These are phyloP conservation scores for Holtermanniella nyarrowii DNA, from an alignment of 768 basidiomycete species.

Conservation along the genomic window DNA sequence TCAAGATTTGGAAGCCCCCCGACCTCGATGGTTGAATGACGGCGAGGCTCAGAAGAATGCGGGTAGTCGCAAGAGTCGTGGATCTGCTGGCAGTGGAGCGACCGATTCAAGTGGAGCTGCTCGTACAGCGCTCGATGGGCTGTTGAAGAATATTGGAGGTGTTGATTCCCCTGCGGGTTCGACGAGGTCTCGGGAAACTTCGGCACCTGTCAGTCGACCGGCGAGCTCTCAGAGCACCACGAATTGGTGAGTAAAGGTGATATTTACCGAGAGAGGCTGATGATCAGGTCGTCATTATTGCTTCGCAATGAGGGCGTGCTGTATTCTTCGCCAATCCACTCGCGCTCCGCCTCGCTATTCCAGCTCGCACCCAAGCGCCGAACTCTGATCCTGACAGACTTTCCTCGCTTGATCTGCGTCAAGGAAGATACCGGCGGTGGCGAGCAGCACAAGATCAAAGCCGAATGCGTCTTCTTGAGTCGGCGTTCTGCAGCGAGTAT, in stretches of 20 bases:
- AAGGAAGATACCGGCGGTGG: constrained; percentile 19
- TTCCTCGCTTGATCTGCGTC: constrained; percentile 35
- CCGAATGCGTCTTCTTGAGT: constrained; percentile 29
- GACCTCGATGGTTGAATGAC: neutral
- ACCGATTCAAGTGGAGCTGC: neutral
- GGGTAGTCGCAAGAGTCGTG: neutral
- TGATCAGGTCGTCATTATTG: constrained; percentile 20
- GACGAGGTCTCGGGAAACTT: neutral
- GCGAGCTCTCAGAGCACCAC: neutral
- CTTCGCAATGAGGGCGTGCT: constrained; percentile 29
- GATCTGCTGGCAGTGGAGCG: neutral
- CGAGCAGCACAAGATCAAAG: constrained; percentile 19
- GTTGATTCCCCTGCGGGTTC: neutral
- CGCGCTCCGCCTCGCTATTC: constrained; percentile 22
- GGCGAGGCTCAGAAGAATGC: neutral
- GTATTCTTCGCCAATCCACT: constrained; percentile 21
- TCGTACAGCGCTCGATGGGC: neutral
- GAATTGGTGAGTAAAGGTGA: neutral
- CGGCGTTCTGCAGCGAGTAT: constrained; percentile 8
- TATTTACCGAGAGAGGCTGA: neutral
- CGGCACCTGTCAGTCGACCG: neutral
- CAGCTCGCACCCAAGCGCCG: constrained; percentile 20
- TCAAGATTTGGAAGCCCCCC: neutral
- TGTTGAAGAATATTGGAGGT: neutral
- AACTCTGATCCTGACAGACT: constrained; percentile 28